Evolutionary conservation across 1,284 basidiomycete species (phyloP), one percentile per base, ranked within the genome.

Genomic region (Ceratobasidium theobromae): DNA sequence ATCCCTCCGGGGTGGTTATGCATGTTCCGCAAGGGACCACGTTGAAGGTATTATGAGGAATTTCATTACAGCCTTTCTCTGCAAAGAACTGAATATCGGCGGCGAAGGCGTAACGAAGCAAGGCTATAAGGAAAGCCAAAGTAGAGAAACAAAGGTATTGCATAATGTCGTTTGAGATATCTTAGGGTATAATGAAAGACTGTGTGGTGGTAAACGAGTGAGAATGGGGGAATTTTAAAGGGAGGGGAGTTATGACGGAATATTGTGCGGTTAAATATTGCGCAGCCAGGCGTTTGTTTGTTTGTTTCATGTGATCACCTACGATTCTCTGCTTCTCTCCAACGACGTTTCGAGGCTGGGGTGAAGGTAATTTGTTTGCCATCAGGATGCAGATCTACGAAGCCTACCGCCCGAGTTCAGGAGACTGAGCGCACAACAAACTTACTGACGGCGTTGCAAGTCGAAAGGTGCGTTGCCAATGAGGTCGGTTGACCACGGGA

Each of bases 131-230:
- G 16, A 58, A 28, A 25, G 23, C 21, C 28, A 25, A 27, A 9
- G 32, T 38, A 30, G 49, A 33, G 11, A 49, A n/a, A n/a, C n/a
- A 40, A 49, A 35, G 57, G 43, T 45, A 45, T 45, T 45, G 43
- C 43, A 45, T 45, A 45, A 21, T n/a, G 18, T 8, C 16, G 16
- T 8, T 38, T 16, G 16, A 33, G 54, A 16, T 18, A n/a, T n/a
- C n/a, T n/a, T 48, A 5, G 55, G 57, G 57, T 60, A 60, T 60
- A 60, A 38, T 28, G n/a, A 49, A 32, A 18, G 23, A 51, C 48
- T 25, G 27, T 27, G 48, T 8, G 48, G 6, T 21, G 48, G n/a
- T 27, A 8, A 45, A 28, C 9, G 18, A 27, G 8, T 5, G 48
- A 28, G 48, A 12, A 27, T 12, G 30, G 45, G 21, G 27, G 23